Percentiles rank a stretch among this genome's conserved stretches.
Evolutionary conservation across 768 basidiomycete genomes (phyloP).

Genomic region (Chiua virens): DNA sequence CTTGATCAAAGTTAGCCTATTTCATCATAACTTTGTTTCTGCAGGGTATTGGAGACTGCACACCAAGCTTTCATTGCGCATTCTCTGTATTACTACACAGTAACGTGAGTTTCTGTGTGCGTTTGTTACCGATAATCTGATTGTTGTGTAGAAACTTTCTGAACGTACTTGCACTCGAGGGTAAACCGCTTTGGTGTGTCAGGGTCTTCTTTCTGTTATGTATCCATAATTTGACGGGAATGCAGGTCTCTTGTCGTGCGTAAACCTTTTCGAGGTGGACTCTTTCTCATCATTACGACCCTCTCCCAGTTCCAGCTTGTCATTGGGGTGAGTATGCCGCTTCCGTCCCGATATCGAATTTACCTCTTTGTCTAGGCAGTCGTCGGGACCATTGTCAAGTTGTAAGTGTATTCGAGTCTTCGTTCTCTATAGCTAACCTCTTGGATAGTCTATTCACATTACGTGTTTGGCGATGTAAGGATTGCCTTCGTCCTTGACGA

Average conservation of each 20-base stretch:
- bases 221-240: conserved; percentile 17
- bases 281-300: not conserved
- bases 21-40: not conserved
- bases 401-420: conserved; percentile 34
- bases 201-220: not conserved
- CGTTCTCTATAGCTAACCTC: not conserved
- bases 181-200: conserved; percentile 46
- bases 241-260: conserved; percentile 52
- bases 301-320: conserved; percentile 43
- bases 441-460: conserved; percentile 49
- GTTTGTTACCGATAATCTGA: conserved; percentile 1
- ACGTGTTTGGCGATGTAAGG: conserved; percentile 62
- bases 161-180: conserved; percentile 36
- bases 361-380: conserved; percentile 38
- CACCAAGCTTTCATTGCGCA: conserved; percentile 56
- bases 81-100: conserved; percentile 51
- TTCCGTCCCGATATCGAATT: not conserved
- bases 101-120: conserved; percentile 42
- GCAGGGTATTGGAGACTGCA: conserved; percentile 45
- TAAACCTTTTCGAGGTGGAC: conserved; percentile 5
- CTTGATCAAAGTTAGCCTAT: not conserved
- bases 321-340: conserved; percentile 33
- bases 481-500: conserved; percentile 8
- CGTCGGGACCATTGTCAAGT: conserved; percentile 57
- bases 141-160: conserved; percentile 38